Conservation (phyloP, 805 yeast genomes). For the Monosporozyma aerobia region DNA sequence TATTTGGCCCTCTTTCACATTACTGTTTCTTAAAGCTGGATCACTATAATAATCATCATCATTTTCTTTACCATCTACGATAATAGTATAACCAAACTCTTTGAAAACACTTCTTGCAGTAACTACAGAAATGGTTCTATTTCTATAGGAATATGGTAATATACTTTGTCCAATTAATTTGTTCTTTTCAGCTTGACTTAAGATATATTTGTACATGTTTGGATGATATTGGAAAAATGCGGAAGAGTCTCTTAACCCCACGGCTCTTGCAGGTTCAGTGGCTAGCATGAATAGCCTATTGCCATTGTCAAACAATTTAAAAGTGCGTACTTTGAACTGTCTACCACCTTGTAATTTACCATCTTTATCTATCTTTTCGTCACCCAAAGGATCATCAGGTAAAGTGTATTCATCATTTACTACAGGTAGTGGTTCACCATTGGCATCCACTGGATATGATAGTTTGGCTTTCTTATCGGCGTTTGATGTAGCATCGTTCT, state of each 20-base stretch:
- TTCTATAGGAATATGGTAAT: slow-evolving; percentile 84
- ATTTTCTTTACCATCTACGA: slow-evolving; percentile 70
- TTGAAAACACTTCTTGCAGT: slow-evolving; percentile 83
- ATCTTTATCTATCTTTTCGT: slow-evolving; percentile 52
- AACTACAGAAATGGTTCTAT: slow-evolving; percentile 80
- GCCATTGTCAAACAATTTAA: slow-evolving; percentile 50
- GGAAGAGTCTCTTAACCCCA: slow-evolving; percentile 89
- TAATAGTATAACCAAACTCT: slow-evolving; percentile 83
- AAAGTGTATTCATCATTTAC: slow-evolving; percentile 70
- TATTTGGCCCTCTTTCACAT: slow-evolving; percentile 49
- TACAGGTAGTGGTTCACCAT: slow-evolving; percentile 57
- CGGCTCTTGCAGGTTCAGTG: slow-evolving; percentile 92
- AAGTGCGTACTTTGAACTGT: slow-evolving; percentile 60
- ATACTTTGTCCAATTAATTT: slow-evolving; percentile 73
- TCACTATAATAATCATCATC: slow-evolving; percentile 82
- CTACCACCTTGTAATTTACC: slow-evolving; percentile 71
- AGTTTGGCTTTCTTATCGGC: background rate
- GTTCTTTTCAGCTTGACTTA: slow-evolving; percentile 69
- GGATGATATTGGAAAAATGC: slow-evolving; percentile 81
- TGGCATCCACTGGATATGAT: slow-evolving; percentile 44
- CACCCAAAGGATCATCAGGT: slow-evolving; percentile 72
- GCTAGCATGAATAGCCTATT: slow-evolving; percentile 76
- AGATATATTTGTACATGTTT: slow-evolving; percentile 59
- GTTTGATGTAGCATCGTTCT: slow-evolving; percentile 1
- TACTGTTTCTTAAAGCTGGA: slow-evolving; percentile 40